phyloP scores from a whole-genome alignment of 768 basidiomycete genomes.

The Tephrocybe sp. region DNA sequence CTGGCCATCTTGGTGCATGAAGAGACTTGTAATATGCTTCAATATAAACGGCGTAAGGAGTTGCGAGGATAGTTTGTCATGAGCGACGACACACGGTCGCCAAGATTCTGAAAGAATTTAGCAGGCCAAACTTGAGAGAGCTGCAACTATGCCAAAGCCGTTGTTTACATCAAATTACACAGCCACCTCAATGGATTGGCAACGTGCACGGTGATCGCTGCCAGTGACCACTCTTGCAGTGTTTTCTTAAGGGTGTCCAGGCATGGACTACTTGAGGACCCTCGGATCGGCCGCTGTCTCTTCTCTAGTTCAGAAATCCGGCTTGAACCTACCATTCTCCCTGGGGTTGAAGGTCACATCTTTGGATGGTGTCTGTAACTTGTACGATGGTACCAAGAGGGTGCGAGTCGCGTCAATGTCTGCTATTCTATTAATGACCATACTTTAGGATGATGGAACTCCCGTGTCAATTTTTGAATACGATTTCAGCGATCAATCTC shows the following conservation, averaged over 20 bases:
- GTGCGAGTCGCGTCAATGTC: slow-evolving; percentile 37
- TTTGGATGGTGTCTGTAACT: slow-evolving; percentile 75
- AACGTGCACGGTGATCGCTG: no score
- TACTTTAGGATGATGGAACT: slow-evolving; percentile 78
- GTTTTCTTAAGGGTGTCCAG: no score
- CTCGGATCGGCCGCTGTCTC: slow-evolving; percentile 87
- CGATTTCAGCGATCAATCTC: slow-evolving; percentile 63
- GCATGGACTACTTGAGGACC: slow-evolving; percentile 81
- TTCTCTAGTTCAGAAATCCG: slow-evolving; percentile 90
- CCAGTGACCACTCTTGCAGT: no score
- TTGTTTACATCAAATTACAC: slow-evolving; percentile 1
- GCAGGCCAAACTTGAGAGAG: no score
- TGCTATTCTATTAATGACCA: slow-evolving; percentile 14
- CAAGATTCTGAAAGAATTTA: background rate
- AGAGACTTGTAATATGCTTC: background rate
- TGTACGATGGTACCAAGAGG: slow-evolving; percentile 88
- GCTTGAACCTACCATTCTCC: slow-evolving; percentile 85
- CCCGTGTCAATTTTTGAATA: slow-evolving; percentile 92
- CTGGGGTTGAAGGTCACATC: slow-evolving; percentile 73
- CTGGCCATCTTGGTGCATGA: slow-evolving; percentile 15
- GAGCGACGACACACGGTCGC: background rate
- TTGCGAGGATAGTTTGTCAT: no score
- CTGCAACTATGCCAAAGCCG: background rate
- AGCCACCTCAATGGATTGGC: slow-evolving; percentile 11
- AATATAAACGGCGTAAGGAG: no score